Percentiles rank a stretch among this genome's conserved stretches.
phyloP scores from a whole-genome alignment of 768 basidiomycete genomes.

The Pholiota conissans region DNA sequence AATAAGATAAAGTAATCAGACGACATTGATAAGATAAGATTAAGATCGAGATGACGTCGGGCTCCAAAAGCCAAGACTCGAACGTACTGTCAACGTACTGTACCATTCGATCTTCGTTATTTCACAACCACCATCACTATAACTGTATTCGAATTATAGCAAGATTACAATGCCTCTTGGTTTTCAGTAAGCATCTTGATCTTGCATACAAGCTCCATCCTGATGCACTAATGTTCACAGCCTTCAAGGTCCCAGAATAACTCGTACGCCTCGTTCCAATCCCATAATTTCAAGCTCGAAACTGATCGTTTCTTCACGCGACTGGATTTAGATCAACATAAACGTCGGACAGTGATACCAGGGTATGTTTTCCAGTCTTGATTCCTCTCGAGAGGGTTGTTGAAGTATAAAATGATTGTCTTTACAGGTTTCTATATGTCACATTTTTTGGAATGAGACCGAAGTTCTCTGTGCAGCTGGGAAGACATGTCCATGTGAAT shows the following conservation, averaged over 20 bases:
- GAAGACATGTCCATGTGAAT: slow-evolving; percentile 31
- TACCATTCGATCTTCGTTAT: no score
- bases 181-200: slow-evolving; percentile 8
- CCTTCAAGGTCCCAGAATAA: slow-evolving; percentile 25
- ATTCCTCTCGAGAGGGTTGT: no score
- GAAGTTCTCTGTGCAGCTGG: slow-evolving; percentile 30
- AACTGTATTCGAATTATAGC: no score
- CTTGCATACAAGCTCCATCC: neutral
- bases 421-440: slow-evolving; percentile 32
- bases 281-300: no score
- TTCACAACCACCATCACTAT: no score
- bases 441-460: slow-evolving; percentile 31
- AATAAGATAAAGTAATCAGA: no score
- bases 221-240: slow-evolving; percentile 13
- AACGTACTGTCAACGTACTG: no score
- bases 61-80: no score
- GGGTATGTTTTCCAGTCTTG: slow-evolving; percentile 22
- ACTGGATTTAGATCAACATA: slow-evolving; percentile 24
- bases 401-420: slow-evolving; percentile 1
- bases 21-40: neutral
- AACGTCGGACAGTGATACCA: slow-evolving; percentile 32
- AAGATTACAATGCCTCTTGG: slow-evolving; percentile 21
- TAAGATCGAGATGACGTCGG: neutral
- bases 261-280: no score
- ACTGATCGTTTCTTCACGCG: no score